Conservation (phyloP, 805 yeast species). For the Candida palmyrensis region DNA sequence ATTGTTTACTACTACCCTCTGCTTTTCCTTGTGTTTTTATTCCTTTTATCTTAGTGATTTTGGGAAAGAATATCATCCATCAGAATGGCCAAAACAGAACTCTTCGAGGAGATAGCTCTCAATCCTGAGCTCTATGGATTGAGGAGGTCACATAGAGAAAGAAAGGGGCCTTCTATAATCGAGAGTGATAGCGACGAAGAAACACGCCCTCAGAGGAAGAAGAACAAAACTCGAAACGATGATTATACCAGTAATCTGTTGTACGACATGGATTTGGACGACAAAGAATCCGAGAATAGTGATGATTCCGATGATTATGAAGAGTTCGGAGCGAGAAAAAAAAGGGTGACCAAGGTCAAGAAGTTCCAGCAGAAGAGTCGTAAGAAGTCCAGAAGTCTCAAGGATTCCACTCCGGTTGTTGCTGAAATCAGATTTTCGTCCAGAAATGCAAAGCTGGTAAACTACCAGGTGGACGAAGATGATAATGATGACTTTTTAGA, state of each 20-base stretch:
- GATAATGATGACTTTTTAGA: conserved; percentile 54
- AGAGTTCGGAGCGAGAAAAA: conserved; percentile 10
- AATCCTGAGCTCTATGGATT: conserved; percentile 84
- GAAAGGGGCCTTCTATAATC: conserved; percentile 30
- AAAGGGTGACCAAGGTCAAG: conserved; percentile 20
- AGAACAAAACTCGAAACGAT: conserved; percentile 14
- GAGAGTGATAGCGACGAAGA: conserved; percentile 36
- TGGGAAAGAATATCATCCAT: no score
- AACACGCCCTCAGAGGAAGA: conserved; percentile 17
- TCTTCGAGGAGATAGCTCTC: conserved; percentile 51
- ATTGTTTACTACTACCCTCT: not conserved
- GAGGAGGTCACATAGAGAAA: conserved; percentile 68
- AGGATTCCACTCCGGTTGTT: conserved; percentile 10
- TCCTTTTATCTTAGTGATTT: not conserved
- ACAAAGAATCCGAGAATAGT: no score
- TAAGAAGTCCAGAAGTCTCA: conserved; percentile 10
- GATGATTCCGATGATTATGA: conserved; percentile 23
- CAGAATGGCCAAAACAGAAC: conserved; percentile 25
- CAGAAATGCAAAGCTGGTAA: conserved; percentile 62
- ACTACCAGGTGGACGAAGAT: conserved; percentile 70
- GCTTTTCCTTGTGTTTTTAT: not conserved
- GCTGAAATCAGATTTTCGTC: conserved; percentile 73
- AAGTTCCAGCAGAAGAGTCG: conserved; percentile 27
- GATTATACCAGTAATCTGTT: conserved; percentile 14
- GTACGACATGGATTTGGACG: conserved; percentile 9